Percentiles rank a stretch among this genome's conserved stretches.
phyloP scores from a whole-genome alignment of 805 yeast species.

The Candida broadrunensis region DNA sequence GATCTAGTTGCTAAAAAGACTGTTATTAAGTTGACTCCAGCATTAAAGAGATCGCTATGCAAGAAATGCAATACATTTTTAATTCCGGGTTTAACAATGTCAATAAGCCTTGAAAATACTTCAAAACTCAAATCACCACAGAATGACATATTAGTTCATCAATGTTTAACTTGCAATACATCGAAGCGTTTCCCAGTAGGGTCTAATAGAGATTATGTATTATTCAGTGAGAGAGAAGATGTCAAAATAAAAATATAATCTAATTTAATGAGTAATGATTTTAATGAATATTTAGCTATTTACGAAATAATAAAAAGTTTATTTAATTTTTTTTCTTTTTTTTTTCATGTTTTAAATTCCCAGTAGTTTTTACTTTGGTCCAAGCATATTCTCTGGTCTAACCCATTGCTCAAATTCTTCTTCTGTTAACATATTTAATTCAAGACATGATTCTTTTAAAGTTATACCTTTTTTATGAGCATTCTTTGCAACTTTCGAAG shows the following conservation, averaged over 20 bases:
- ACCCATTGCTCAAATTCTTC: conserved; percentile 39
- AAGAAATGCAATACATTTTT: conserved; percentile 57
- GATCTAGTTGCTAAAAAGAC: conserved; percentile 64
- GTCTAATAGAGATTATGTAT: conserved; percentile 41
- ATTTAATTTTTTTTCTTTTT: too few species aligned
- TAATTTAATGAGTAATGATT: background rate
- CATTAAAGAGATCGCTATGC: conserved; percentile 65
- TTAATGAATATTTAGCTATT: background rate
- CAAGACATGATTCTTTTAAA: conserved; percentile 35
- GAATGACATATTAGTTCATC: conserved; percentile 47
- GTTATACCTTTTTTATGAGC: conserved; percentile 41
- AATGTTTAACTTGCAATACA: conserved; percentile 52
- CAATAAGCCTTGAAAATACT: conserved; percentile 37
- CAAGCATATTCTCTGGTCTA: conserved; percentile 39
- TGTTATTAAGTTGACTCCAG: conserved; percentile 62
- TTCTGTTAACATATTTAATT: conserved; percentile 28
- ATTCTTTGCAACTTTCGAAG: conserved; percentile 39
- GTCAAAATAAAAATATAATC: background rate
- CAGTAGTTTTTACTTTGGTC: too few species aligned
- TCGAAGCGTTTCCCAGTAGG: conserved; percentile 65
- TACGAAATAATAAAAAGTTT: background rate
- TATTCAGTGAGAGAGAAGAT: conserved; percentile 43
- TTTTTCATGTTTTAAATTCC: too few species aligned
- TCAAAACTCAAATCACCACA: conserved; percentile 28
- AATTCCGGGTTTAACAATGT: conserved; percentile 46